These are phyloP conservation scores for Xylaria polymorpha DNA, from an alignment of 2,329 filamentous ascomycete genomes.

Conservation along the genomic window DNA sequence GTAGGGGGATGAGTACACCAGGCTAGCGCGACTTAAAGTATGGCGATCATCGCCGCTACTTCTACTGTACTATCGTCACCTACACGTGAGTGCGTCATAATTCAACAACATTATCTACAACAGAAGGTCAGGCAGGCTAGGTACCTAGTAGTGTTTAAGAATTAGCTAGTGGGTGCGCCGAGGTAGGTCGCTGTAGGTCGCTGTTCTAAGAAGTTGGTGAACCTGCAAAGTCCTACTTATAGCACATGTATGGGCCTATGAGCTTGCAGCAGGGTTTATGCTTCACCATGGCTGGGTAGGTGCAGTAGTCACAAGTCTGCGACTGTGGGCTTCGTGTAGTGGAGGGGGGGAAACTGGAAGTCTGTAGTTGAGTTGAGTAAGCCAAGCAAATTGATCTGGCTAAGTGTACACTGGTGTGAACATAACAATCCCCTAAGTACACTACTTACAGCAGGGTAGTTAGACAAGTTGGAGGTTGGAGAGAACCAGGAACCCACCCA, in stretches of 20 bases:
- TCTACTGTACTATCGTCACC: background rate
- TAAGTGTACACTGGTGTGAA: background rate
- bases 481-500: constrained; percentile 7
- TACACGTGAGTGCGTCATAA: background rate
- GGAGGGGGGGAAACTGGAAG: background rate
- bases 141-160: background rate
- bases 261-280: constrained; percentile 1
- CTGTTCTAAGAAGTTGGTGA: background rate
- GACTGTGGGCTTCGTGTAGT: constrained; percentile 7
- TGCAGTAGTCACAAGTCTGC: background rate
- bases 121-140: background rate
- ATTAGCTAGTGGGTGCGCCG: background rate
- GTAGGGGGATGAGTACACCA: background rate
- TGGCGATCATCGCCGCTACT: background rate
- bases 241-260: constrained; percentile 3
- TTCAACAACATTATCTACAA: background rate
- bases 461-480: background rate
- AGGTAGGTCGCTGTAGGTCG: background rate
- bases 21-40: background rate
- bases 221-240: constrained; percentile 11
- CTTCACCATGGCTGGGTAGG: background rate
- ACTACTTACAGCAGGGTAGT: too few species aligned
- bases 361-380: constrained; percentile 9
- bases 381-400: background rate
- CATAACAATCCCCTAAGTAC: too few species aligned